Evolutionary conservation across 1,284 basidiomycete species (phyloP).

Genomic region (Ustilago tritici): DNA sequence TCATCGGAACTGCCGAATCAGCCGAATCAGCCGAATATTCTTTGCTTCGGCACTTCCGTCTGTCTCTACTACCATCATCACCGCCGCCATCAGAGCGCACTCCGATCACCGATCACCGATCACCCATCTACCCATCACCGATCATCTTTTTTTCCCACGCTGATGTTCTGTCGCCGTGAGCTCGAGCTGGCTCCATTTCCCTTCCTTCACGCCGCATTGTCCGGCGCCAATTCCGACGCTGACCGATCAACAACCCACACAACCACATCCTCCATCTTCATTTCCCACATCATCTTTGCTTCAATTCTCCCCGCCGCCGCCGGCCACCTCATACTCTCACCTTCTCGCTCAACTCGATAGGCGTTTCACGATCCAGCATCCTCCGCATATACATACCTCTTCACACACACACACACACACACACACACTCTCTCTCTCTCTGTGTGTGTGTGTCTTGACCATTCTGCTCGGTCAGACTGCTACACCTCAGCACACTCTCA

Average conservation of each 20-base stretch:
- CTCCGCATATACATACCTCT: not conserved
- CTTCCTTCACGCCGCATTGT: not conserved
- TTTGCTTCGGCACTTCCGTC: too few relatives aligned
- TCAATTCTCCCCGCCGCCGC: not conserved
- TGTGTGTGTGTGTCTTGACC: too few relatives aligned
- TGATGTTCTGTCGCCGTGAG: not conserved
- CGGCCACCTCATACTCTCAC: not conserved
- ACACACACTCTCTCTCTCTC: too few relatives aligned
- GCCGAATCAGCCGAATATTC: too few relatives aligned
- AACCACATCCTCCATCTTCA: not conserved
- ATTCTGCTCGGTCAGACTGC: too few relatives aligned
- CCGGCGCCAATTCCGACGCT: not conserved
- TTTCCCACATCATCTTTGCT: not conserved
- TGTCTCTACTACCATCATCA: too few relatives aligned
- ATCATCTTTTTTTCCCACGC: not conserved
- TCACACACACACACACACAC: not conserved
- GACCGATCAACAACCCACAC: not conserved
- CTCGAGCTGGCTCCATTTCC: not conserved
- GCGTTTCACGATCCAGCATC: not conserved
- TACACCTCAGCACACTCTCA: not conserved
- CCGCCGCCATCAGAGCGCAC: too few relatives aligned
- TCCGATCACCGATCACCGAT: too few relatives aligned
- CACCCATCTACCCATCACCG: not conserved
- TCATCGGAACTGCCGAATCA: too few relatives aligned
- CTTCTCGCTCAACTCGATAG: not conserved